Conservation (phyloP, 257 asterid genomes). For the Ehretia macrophylla region DNA sequence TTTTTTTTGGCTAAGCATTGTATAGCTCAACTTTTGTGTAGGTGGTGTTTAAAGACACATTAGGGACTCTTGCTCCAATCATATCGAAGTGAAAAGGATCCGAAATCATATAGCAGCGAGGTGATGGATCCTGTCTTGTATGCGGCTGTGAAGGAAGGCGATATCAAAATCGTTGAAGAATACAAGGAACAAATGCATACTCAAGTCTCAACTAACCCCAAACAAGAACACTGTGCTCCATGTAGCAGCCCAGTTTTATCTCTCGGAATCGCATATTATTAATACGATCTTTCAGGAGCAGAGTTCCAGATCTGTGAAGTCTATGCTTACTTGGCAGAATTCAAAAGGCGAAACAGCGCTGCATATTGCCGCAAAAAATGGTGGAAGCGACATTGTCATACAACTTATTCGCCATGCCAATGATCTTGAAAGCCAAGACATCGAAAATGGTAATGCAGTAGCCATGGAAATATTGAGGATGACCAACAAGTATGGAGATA, state of each 20-base stretch:
- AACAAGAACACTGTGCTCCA: conserved; percentile 22
- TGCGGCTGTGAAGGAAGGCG: no score
- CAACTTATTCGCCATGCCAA: conserved; percentile 1
- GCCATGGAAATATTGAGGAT: no score
- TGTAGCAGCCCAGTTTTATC: conserved; percentile 7
- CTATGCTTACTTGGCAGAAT: background rate
- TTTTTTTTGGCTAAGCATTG: no score
- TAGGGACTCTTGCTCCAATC: no score
- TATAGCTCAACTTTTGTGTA: no score
- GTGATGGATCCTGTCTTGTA: no score
- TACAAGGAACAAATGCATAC: no score
- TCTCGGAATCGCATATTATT: background rate
- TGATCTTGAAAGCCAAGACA: background rate
- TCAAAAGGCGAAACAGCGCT: conserved; percentile 17
- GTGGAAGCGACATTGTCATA: background rate
- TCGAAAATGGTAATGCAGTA: no score
- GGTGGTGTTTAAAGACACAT: no score
- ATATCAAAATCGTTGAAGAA: no score
- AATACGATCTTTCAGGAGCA: background rate
- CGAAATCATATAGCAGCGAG: no score
- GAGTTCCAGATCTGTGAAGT: background rate
- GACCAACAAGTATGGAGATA: background rate
- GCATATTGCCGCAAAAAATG: conserved; percentile 19
- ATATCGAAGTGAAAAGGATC: no score
- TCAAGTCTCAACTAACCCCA: conserved; percentile 12